Evolutionary conservation across 805 yeast genomes (phyloP), one percentile per base, ranked within the genome.

Genomic region (Brettanomyces sp.): DNA sequence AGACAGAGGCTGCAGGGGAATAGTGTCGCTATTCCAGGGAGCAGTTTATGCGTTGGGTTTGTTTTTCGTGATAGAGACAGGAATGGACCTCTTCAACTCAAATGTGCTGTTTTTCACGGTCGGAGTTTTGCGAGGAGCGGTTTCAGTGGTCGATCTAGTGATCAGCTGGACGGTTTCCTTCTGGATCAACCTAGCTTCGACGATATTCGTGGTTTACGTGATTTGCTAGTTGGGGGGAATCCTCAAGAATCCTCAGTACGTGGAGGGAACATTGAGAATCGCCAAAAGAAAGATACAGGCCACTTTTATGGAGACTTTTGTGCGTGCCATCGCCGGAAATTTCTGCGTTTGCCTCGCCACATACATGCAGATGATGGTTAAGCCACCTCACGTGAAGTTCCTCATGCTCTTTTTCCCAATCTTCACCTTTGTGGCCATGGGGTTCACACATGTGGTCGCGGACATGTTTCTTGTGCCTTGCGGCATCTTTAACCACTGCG

Each of bases 381-480:
- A 82, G 56, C 95, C 95, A 0, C 57, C 81, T 8, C 95, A 86
- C 57, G 95, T 86, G 34, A 84, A 82, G 54, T 69, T 82, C 28
- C 41, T 82, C 5, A 63, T 82, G 67, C 74, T 85, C 67, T 56
- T 70, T 13, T 58, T 85, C 21, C 95, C 95, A 1, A 70, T 85
- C 13, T 83, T 84, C 61, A 79, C 90, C 0, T 84, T 86, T 62
- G 93, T 84, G n/a, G 55, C 81, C 1, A 68, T 81, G 69, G 93
- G 95, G 0, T 86, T 79, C 62, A 79, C 86, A 2, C 95, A 86
- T 58, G 78, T 79, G 1, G 88, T 86, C 7, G 95, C 95, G 1
- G 95, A 86, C 59, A 84, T 86, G 93, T 80, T 70, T 52, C 52
- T 83, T 45, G 58, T 82, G 4, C 77, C 81, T 7, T 75, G 79